These are phyloP conservation scores for Gossypium lobatum DNA, from an alignment of 441 rosid species.

Conservation along the genomic window DNA sequence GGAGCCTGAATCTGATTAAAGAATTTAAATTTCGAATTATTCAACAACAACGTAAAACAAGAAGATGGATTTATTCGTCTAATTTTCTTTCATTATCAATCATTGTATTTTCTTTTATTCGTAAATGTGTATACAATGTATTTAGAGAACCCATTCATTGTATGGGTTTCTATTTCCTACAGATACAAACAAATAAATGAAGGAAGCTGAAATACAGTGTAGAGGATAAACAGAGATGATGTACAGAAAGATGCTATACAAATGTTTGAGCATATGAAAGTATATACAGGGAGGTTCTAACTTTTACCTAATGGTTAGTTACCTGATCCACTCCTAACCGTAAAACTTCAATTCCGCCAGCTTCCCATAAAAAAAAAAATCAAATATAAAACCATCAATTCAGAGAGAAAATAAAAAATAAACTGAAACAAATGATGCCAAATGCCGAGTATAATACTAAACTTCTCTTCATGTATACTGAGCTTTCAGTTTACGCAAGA, in stretches of 20 bases:
- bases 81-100: neutral
- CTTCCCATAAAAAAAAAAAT: neutral
- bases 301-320: constrained; percentile 1
- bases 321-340: neutral
- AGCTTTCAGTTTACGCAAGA: constrained; percentile 55
- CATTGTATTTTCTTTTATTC: neutral
- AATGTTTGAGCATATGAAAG: neutral
- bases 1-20: too few species aligned
- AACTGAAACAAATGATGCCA: neutral
- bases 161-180: constrained; percentile 3
- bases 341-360: neutral
- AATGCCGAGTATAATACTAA: neutral
- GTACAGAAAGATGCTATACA: neutral
- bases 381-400: neutral
- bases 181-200: neutral
- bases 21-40: neutral
- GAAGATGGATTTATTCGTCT: neutral
- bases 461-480: constrained; percentile 26
- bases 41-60: neutral
- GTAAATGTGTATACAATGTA: neutral
- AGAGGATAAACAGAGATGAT: neutral
- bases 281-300: neutral
- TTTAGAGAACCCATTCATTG: constrained; percentile 6
- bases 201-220: neutral
- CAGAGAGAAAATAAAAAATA: neutral